Percentiles rank a stretch among this genome's conserved stretches.
Evolutionary conservation across 2,329 filamentous ascomycete species (phyloP).

Genomic region (Anthostomella pinea): DNA sequence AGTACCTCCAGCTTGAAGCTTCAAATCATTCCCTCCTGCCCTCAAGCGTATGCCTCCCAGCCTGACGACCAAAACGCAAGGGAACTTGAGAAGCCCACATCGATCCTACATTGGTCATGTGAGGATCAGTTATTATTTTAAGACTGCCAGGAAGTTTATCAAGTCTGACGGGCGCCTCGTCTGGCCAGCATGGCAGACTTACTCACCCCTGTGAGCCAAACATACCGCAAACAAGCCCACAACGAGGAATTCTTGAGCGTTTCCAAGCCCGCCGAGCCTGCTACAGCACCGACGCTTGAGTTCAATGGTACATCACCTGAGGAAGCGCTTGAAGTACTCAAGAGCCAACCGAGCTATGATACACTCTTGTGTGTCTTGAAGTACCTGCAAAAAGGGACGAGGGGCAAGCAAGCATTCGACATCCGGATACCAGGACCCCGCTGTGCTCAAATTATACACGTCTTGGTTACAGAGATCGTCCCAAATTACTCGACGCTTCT

Average conservation of each 20-base stretch:
- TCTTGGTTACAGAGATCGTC: conserved; percentile 69
- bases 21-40: no score
- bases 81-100: no score
- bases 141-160: no score
- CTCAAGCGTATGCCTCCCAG: no score
- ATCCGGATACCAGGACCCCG: conserved; percentile 63
- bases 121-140: background rate
- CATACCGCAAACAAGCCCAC: conserved; percentile 41
- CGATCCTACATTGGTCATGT: no score
- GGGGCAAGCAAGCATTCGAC: conserved; percentile 42
- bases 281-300: conserved; percentile 7
- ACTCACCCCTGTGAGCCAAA: conserved; percentile 52
- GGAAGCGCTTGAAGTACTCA: conserved; percentile 59
- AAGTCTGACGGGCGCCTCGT: no score
- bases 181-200: conserved; percentile 50
- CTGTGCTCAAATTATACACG: conserved; percentile 71
- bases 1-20: no score
- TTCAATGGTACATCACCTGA: conserved; percentile 36
- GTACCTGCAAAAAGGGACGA: conserved; percentile 43
- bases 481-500: conserved; percentile 79
- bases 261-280: conserved; percentile 25
- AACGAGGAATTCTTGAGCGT: conserved; percentile 39
- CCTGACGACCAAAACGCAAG: no score
- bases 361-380: conserved; percentile 50
- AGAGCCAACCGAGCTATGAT: conserved; percentile 60